These are phyloP conservation scores for Hymenoscyphus linearis DNA, from an alignment of 2,329 filamentous ascomycete genomes.

Conservation along the genomic window DNA sequence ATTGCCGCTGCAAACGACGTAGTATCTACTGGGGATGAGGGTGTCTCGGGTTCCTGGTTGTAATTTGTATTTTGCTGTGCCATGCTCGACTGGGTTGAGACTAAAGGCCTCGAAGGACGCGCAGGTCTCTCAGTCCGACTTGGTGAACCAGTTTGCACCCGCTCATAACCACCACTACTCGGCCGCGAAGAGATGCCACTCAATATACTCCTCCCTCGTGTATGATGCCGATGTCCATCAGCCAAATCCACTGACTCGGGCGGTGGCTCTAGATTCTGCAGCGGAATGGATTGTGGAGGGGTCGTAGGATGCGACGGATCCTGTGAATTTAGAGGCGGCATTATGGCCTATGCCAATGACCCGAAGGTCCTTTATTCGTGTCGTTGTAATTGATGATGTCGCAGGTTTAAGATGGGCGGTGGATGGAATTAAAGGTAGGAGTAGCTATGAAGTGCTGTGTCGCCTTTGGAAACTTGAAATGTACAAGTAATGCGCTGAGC, in stretches of 20 bases:
- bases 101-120: not conserved
- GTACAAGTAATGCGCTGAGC: conserved; percentile 1
- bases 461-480: not conserved
- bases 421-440: not conserved
- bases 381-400: conserved; percentile 9
- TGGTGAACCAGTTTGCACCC: not conserved
- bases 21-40: conserved; percentile 28
- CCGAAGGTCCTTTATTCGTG: conserved; percentile 11
- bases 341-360: conserved; percentile 30
- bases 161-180: conserved; percentile 23
- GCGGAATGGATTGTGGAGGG: conserved; percentile 60
- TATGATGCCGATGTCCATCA: conserved; percentile 25
- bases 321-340: conserved; percentile 45
- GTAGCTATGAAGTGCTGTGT: conserved; percentile 5
- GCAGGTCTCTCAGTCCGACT: not conserved
- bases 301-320: conserved; percentile 39
- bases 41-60: conserved; percentile 22
- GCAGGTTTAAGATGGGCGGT: not conserved
- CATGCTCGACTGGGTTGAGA: conserved; percentile 2
- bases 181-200: conserved; percentile 23
- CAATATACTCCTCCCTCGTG: conserved; percentile 31
- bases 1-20: conserved; percentile 30
- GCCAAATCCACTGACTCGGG: conserved; percentile 27
- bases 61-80: conserved; percentile 6
- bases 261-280: conserved; percentile 52